phyloP scores from a whole-genome alignment of 495 filamentous ascomycete species.

The Durotheca rogersii region DNA sequence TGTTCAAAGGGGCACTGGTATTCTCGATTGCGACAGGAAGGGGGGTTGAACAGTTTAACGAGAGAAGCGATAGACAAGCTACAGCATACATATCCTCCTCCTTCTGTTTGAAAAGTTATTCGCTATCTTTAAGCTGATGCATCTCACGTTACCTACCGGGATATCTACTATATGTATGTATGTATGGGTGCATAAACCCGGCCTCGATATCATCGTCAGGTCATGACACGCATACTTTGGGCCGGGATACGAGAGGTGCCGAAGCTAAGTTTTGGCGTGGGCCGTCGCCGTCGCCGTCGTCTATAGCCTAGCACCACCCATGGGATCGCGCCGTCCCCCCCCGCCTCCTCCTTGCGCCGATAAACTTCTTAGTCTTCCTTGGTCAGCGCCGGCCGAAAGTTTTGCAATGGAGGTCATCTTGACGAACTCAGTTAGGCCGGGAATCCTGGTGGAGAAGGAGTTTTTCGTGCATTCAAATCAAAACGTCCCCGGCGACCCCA shows the following conservation, averaged over 20 bases:
- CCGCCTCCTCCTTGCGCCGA: constrained; percentile 8
- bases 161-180: neutral
- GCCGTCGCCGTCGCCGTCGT: no score
- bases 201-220: constrained; percentile 6
- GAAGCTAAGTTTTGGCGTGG: no score
- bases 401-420: constrained; percentile 26
- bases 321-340: no score
- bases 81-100: neutral
- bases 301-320: no score
- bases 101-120: neutral
- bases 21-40: neutral
- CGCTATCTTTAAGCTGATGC: neutral
- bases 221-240: constrained; percentile 14
- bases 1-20: neutral
- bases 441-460: constrained; percentile 29
- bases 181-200: no score
- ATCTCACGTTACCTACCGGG: neutral
- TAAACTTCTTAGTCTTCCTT: constrained; percentile 22
- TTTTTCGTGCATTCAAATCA: constrained; percentile 21
- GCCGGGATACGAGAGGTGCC: constrained; percentile 1
- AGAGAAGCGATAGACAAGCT: neutral
- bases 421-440: constrained; percentile 14
- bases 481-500: constrained; percentile 9
- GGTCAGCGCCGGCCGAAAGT: constrained; percentile 12
- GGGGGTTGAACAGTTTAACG: neutral